phyloP scores from a whole-genome alignment of 345 rosid species.

The Boechera stricta region DNA sequence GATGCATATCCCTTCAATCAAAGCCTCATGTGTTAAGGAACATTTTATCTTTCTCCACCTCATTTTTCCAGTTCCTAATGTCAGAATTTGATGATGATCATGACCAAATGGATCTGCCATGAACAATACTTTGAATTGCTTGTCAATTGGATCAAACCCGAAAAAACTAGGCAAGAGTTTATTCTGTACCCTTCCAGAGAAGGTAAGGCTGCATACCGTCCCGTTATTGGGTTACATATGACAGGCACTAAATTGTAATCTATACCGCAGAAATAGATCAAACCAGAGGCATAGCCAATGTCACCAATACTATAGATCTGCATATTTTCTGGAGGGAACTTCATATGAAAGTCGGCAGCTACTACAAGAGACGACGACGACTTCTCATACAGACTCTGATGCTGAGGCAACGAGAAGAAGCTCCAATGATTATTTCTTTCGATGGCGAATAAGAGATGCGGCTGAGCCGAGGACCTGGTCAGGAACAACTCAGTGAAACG shows the following conservation, averaged over 20 bases:
- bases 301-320: too few relatives aligned
- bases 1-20: neutral
- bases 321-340: too few relatives aligned
- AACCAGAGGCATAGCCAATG: too few relatives aligned
- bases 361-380: neutral
- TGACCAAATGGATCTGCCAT: neutral
- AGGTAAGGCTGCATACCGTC: neutral
- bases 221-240: too few relatives aligned
- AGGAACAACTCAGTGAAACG: neutral
- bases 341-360: neutral
- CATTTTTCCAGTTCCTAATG: neutral
- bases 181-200: too few relatives aligned
- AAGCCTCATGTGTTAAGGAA: neutral
- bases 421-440: neutral
- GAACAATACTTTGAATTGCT: neutral
- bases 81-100: neutral
- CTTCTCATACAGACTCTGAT: neutral
- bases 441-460: neutral
- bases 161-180: too few relatives aligned
- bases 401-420: neutral
- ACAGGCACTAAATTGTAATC: too few relatives aligned
- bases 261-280: too few relatives aligned
- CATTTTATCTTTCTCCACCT: neutral
- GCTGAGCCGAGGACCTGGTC: neutral
- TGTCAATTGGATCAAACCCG: neutral